Conservation (phyloP, 1,284 basidiomycete genomes). For the Cryptococcus maquisensis region DNA sequence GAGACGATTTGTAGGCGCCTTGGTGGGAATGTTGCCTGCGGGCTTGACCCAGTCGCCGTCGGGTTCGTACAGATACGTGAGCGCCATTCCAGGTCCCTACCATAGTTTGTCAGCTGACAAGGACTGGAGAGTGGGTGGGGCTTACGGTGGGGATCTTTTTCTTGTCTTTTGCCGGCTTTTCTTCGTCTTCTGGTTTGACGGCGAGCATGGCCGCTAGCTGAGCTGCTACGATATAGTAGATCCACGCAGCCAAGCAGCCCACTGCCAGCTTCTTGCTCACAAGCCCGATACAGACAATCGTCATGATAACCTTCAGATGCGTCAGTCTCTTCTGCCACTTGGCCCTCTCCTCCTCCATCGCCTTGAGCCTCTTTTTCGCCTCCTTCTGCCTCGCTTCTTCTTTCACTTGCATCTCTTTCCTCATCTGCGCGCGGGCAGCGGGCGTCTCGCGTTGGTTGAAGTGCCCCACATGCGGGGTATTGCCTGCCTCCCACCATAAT, state of each 20-base stretch:
- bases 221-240: conserved; percentile 33
- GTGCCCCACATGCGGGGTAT: conserved; percentile 39
- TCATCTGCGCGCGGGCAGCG: conserved; percentile 17
- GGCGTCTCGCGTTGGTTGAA: conserved; percentile 33
- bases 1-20: conserved; percentile 30
- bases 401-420: conserved; percentile 25
- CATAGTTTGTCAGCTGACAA: too few relatives aligned
- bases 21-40: conserved; percentile 25
- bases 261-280: conserved; percentile 26
- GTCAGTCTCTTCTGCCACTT: conserved; percentile 33
- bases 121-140: not conserved
- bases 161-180: conserved; percentile 18
- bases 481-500: conserved; percentile 42
- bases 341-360: conserved; percentile 13
- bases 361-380: conserved; percentile 23
- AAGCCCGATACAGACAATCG: conserved; percentile 29
- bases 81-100: conserved; percentile 34
- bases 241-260: conserved; percentile 25
- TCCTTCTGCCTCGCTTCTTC: conserved; percentile 16
- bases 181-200: conserved; percentile 18
- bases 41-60: conserved; percentile 14
- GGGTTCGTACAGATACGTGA: conserved; percentile 39
- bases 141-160: conserved; percentile 29
- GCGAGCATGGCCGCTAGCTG: conserved; percentile 24
- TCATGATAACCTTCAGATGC: conserved; percentile 29